Conservation (phyloP, 2,329 filamentous ascomycete species). For the Colletotrichum sp. region DNA sequence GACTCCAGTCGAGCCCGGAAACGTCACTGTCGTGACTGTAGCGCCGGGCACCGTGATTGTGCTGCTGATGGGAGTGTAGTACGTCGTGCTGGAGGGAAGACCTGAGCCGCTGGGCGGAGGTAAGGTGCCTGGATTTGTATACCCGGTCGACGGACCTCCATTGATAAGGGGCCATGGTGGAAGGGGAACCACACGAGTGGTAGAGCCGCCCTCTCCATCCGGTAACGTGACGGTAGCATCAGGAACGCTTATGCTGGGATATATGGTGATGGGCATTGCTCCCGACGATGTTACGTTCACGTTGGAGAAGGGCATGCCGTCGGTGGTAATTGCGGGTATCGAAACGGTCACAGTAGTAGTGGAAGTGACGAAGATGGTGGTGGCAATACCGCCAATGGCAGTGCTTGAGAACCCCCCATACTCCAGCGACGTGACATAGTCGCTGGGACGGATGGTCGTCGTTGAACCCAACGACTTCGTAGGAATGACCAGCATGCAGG, state of each 20-base stretch:
- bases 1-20: not conserved
- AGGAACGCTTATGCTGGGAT: constrained; percentile 19
- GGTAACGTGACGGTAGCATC: constrained; percentile 18
- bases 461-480: constrained; percentile 16
- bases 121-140: not conserved
- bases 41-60: not conserved
- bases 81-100: not conserved
- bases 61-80: not conserved
- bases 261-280: not conserved
- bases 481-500: constrained; percentile 28
- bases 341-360: constrained; percentile 21
- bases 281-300: constrained; percentile 21
- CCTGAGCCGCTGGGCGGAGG: not conserved
- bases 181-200: constrained; percentile 21
- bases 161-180: constrained; percentile 26
- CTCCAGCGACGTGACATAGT: constrained; percentile 25
- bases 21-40: not conserved
- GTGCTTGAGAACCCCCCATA: constrained; percentile 21
- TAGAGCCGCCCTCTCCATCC: constrained; percentile 20
- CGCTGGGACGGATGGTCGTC: constrained; percentile 21
- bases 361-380: not conserved
- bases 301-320: constrained; percentile 22
- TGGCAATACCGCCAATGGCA: not conserved
- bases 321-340: constrained; percentile 3
- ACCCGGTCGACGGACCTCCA: not conserved